Evolutionary conservation across 176 grass and related monocot species (phyloP), one percentile per base, ranked within the genome.

Genomic region (Bromus sterilis): DNA sequence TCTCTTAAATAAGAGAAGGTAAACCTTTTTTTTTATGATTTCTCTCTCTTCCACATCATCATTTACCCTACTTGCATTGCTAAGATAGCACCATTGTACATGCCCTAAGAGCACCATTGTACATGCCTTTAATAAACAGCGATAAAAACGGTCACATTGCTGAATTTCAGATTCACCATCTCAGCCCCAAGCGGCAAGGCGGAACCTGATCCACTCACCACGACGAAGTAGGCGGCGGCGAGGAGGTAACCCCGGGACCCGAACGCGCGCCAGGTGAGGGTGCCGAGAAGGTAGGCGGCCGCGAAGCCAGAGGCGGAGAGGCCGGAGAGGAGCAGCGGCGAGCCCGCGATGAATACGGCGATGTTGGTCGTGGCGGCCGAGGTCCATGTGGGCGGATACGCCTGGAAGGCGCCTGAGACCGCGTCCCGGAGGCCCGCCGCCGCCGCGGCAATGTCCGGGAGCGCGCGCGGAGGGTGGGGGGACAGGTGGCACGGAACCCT

Each of bases 261-360:
- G 20, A 98, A 95, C 57, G 90, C 92, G 36, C 93, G 84, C 96
- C 96, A 98, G 0, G 90, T 93, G 37, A 93, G 84, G 55, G 78
- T 93, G 23, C 93, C 92, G 12, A 95, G 88, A 14, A 95, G 59
- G 48, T 91, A 95, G 7, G 96, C 93, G 10, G 88, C 82, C 73
- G 66, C 90, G 31, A 88, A 77, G 29, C 96, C 96, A 3, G 93
- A 86, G 57, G 87, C 56, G 71, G 96, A 91, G 33, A 98, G 93
- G 36, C 93, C 96, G 12, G 92, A 86, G 30, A 80, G 71, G 18
- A 98, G 93, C 65, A 93, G 51, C 23, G 89, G 96, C 4, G 89
- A 88, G 5, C 89, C 96, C 2, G 85, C 53, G n/a, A 95, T 16
- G 33, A 98, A 98, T 0, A 95, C 56, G 12, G 90, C 42, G n/a